phyloP scores from a whole-genome alignment of 495 filamentous ascomycete genomes.

The Astrothelium subdiscretum region DNA sequence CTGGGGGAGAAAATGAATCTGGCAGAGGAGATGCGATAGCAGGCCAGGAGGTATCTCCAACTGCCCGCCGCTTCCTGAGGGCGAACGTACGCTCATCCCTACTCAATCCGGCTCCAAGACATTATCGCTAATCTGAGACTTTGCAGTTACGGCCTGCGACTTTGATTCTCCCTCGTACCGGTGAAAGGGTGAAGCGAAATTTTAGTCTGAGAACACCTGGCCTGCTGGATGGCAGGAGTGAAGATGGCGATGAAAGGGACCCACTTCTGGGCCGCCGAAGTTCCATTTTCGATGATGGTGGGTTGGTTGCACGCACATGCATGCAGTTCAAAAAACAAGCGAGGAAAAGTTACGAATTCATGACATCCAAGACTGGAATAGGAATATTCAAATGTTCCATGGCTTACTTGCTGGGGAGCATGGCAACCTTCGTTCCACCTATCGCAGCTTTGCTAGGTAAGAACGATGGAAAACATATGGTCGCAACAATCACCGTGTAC shows the following conservation, averaged over 20 bases:
- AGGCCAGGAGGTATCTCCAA: background rate
- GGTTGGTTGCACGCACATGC: background rate
- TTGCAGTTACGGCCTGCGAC: slow-evolving; percentile 47
- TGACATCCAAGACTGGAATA: slow-evolving; percentile 48
- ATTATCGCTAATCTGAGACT: background rate
- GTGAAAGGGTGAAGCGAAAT: slow-evolving; percentile 46
- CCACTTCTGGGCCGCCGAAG: slow-evolving; percentile 19
- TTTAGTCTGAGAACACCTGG: slow-evolving; percentile 39
- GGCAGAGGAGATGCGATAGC: background rate
- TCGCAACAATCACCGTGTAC: slow-evolving; percentile 85
- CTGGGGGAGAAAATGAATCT: background rate
- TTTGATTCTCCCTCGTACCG: slow-evolving; percentile 47
- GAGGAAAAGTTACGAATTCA: slow-evolving; percentile 25
- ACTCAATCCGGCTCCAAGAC: background rate
- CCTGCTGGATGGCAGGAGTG: background rate
- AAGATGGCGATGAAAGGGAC: slow-evolving; percentile 4
- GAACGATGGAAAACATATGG: slow-evolving; percentile 93
- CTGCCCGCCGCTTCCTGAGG: background rate
- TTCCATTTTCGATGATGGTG: slow-evolving; percentile 7
- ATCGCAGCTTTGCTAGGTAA: slow-evolving; percentile 64
- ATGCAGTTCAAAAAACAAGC: background rate
- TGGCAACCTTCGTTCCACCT: slow-evolving; percentile 72
- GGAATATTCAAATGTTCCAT: slow-evolving; percentile 86
- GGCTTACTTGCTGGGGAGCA: slow-evolving; percentile 78
- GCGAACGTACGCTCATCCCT: background rate